These are phyloP conservation scores for Puccinellia tenuiflora DNA, from an alignment of 176 grass and related monocot genomes.

Conservation along the genomic window DNA sequence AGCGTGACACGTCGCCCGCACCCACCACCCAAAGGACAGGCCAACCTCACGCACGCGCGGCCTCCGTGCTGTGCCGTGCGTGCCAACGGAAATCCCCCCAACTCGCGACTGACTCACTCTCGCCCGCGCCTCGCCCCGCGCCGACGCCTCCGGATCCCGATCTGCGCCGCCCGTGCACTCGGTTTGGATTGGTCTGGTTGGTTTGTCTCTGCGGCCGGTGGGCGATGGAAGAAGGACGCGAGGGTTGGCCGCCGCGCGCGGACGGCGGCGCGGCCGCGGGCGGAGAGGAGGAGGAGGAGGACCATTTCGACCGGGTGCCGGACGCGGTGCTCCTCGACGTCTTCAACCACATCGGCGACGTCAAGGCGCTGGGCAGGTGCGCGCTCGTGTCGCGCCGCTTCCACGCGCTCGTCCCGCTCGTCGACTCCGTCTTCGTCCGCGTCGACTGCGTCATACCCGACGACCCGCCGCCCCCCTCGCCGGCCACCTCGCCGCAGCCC, in stretches of 20 bases:
- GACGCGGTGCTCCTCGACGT: constrained; percentile 76
- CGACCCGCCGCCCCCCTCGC: constrained; percentile 17
- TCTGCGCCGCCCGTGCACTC: not conserved
- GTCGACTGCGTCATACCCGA: constrained; percentile 91
- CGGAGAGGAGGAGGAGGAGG: constrained; percentile 3
- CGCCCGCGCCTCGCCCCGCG: not conserved
- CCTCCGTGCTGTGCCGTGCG: constrained; percentile 8
- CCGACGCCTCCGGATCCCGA: constrained; percentile 29
- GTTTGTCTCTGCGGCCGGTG: not conserved
- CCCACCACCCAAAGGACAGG: not conserved
- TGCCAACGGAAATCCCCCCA: constrained; percentile 11
- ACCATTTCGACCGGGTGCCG: constrained; percentile 78
- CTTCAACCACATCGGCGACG: constrained; percentile 76
- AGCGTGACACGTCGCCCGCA: constrained; percentile 25
- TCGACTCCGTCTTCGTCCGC: constrained; percentile 75
- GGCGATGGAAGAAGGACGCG: constrained; percentile 5
- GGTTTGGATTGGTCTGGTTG: not conserved
- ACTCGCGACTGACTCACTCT: not conserved
- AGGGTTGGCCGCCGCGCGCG: not conserved
- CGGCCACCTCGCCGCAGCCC: not conserved
- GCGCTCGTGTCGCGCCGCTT: constrained; percentile 76
- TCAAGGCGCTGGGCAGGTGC: constrained; percentile 83
- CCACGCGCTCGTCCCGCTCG: constrained; percentile 69
- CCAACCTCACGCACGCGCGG: not conserved
- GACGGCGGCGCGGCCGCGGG: not conserved